Evolutionary conservation across 495 filamentous ascomycete species (phyloP), one percentile per base, ranked within the genome.

Genomic region (Xylaria venustula): DNA sequence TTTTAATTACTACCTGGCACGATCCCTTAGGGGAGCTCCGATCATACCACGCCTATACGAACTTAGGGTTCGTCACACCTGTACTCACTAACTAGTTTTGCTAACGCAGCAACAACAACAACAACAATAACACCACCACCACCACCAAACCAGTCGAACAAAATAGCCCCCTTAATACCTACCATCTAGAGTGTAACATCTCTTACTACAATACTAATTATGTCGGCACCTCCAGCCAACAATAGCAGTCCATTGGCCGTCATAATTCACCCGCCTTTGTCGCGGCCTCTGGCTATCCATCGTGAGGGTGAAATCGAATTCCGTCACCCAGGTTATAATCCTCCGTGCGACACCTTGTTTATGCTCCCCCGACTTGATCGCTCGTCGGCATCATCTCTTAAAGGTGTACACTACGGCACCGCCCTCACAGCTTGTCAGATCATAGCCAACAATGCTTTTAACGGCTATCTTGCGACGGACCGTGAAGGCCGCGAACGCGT

Each of bases 371-470:
- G 50, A 23, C 20, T 37, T 20, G 50, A 54, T 37, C 50, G 15
- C 4, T 37, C 50, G 20, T 19, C 26, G 17, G 12, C 26, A 34
- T 34, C 30, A n/a, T n/a, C n/a, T 23, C 14, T 36, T 23, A 8
- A 37, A 37, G 50, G 50, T 14, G 50, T 54, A 11, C 50, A 54
- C 32, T 37, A 54, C 32, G 28, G 50, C 30, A 54, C 50, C 19
- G 50, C 50, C 37, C 50, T 54, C 25, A 37, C 37, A 37, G 50
- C 50, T 40, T 54, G 50, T 22, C 50, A 53, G 22, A 53, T 53
- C n/a, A 37, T 53, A 22, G 49, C 28, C 49, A 53, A 53, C 26
- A 53, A 54, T 54, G 50, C 50, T 15, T 54, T 54, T 36, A 22
- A 54, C 28, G 42, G 42, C 42, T 23, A 45, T 20, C 42, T 45